Evolutionary conservation across 192 early-diverging fungal genomes (phyloP).

Genomic region (Coemansia sp.): DNA sequence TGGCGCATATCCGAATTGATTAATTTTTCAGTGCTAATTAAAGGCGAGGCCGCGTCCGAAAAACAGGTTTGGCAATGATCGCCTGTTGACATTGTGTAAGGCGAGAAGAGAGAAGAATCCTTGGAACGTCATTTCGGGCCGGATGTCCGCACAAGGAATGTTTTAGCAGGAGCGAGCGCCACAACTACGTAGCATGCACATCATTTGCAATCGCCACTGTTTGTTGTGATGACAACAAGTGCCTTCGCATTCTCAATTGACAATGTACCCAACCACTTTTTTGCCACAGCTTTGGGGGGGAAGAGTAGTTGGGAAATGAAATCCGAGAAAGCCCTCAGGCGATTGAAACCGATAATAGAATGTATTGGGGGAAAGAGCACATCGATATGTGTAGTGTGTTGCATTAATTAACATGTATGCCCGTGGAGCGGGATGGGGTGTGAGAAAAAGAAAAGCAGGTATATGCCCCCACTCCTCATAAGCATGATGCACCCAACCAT

Average conservation of each 20-base stretch:
- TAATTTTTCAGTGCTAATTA: background rate
- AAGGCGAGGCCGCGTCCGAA: background rate
- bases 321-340: background rate
- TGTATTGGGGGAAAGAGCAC: background rate
- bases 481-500: conserved; percentile 9
- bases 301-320: background rate
- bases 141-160: background rate
- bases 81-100: background rate
- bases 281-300: background rate
- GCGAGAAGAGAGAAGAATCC: background rate
- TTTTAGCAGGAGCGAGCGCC: background rate
- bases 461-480: conserved; percentile 1
- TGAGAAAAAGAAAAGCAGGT: conserved; percentile 1
- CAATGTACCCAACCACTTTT: background rate
- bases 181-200: background rate
- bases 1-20: background rate
- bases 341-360: background rate
- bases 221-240: background rate
- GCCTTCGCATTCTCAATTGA: background rate
- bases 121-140: background rate
- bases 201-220: background rate
- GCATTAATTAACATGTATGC: conserved; percentile 8
- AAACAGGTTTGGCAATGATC: background rate
- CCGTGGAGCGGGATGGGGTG: background rate
- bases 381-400: background rate